Percentiles rank a stretch among this genome's conserved stretches.
Evolutionary conservation across 2,329 filamentous ascomycete genomes (phyloP).

Genomic region (Fusarium praegraminearum): DNA sequence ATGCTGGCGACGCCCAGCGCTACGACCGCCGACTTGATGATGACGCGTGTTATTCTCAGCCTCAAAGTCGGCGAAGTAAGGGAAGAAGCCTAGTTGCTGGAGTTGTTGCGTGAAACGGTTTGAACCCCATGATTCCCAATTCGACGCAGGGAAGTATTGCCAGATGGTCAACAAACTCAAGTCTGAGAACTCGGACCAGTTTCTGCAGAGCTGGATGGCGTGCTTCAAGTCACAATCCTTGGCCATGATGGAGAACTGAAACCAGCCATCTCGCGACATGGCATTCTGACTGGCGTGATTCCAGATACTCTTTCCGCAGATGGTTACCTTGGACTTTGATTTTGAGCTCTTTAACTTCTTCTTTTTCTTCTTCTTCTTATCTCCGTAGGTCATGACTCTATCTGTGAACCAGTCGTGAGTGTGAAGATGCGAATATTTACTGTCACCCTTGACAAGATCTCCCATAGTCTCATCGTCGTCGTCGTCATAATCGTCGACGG

Average conservation of each 20-base stretch:
- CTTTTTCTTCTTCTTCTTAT: slow-evolving; percentile 11
- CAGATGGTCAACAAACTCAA: slow-evolving; percentile 44
- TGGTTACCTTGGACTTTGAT: slow-evolving; percentile 42
- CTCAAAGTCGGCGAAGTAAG: slow-evolving; percentile 47
- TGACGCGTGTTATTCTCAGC: slow-evolving; percentile 34
- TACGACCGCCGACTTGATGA: slow-evolving; percentile 38
- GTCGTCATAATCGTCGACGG: neutral
- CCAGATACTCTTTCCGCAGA: slow-evolving; percentile 49
- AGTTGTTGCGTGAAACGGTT: slow-evolving; percentile 45
- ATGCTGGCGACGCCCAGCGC: slow-evolving; percentile 41
- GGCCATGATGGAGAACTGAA: slow-evolving; percentile 49
- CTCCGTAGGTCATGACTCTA: slow-evolving; percentile 1
- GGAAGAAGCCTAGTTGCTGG: slow-evolving; percentile 46
- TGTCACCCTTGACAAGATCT: slow-evolving; percentile 33
- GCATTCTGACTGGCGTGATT: slow-evolving; percentile 48
- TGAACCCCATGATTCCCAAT: slow-evolving; percentile 43
- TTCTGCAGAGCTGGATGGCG: slow-evolving; percentile 48
- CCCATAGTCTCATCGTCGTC: slow-evolving; percentile 27
- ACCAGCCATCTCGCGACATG: slow-evolving; percentile 50
- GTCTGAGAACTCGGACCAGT: slow-evolving; percentile 49
- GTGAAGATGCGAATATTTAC: slow-evolving; percentile 41
- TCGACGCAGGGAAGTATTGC: slow-evolving; percentile 48
- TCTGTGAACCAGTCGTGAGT: slow-evolving; percentile 41
- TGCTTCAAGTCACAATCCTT: slow-evolving; percentile 48
- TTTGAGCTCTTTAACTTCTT: slow-evolving; percentile 8